A percentile compares a stretch with the other conserved stretches of the same genome.
Evolutionary conservation across 345 rosid species (phyloP).

Genomic region (Mercurialis annua): DNA sequence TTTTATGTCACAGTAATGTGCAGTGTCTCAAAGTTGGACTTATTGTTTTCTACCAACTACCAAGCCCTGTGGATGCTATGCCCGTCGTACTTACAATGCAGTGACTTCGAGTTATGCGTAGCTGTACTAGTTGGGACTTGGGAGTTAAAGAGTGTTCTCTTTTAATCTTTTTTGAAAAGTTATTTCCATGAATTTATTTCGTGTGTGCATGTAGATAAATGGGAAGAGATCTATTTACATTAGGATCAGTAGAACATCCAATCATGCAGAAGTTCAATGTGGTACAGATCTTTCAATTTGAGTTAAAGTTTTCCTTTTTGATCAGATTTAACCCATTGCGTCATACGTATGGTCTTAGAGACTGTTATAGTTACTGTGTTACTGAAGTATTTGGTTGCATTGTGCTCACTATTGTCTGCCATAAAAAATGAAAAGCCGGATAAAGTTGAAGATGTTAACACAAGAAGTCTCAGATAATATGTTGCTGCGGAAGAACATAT

Average conservation of each 20-base stretch:
- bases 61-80: background rate
- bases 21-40: background rate
- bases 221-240: background rate
- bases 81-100: background rate
- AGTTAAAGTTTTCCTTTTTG: background rate
- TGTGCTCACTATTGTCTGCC: background rate
- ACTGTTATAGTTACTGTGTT: background rate
- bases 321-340: background rate
- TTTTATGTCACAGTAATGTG: background rate
- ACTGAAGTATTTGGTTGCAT: background rate
- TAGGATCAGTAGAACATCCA: background rate
- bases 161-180: background rate
- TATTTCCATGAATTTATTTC: constrained; percentile 1
- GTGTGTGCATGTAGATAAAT: background rate
- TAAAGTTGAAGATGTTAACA: background rate
- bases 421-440: background rate
- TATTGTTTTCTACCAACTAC: background rate
- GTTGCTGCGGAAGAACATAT: background rate
- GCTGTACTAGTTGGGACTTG: background rate
- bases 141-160: background rate
- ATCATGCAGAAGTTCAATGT: background rate
- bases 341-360: background rate
- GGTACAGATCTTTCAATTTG: background rate
- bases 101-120: background rate
- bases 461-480: background rate